These are phyloP conservation scores for Narthecium ossifragum DNA, from an alignment of 106 monocot genomes.

Conservation along the genomic window DNA sequence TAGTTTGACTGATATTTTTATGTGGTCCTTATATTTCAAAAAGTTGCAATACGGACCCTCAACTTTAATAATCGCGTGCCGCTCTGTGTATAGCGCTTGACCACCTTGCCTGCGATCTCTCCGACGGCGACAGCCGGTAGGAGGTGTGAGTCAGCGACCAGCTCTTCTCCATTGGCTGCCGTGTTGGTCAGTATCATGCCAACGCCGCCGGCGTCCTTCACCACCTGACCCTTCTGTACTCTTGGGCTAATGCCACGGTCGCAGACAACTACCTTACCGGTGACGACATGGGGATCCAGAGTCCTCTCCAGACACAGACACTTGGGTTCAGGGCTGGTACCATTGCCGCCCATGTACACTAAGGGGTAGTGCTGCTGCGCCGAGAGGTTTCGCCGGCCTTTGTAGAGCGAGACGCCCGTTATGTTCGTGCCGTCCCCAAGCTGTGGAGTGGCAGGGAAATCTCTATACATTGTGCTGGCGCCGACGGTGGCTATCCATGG, in stretches of 20 bases:
- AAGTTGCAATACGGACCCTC: too few relatives aligned
- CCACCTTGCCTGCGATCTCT: neutral
- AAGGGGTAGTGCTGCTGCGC: neutral
- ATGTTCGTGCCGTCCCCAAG: neutral
- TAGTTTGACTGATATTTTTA: too few relatives aligned
- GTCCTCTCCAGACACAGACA: neutral
- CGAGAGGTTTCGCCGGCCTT: neutral
- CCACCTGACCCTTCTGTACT: too few relatives aligned
- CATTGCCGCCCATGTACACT: neutral
- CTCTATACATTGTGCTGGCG: neutral
- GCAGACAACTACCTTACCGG: neutral
- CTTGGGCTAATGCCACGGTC: neutral
- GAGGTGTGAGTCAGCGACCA: neutral
- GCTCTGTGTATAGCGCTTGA: neutral
- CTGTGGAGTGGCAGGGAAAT: neutral
- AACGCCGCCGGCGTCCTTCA: too few relatives aligned
- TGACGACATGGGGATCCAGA: neutral
- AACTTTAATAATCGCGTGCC: too few relatives aligned
- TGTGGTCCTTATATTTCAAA: too few relatives aligned
- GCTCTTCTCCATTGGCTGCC: too few relatives aligned
- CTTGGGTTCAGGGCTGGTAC: neutral
- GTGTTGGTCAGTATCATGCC: too few relatives aligned
- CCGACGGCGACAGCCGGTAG: neutral
- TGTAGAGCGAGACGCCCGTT: neutral
- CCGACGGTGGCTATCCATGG: conserved; percentile 1